These are phyloP conservation scores for Chaetomium sp. DNA, from an alignment of 2,329 filamentous ascomycete genomes.

Conservation along the genomic window DNA sequence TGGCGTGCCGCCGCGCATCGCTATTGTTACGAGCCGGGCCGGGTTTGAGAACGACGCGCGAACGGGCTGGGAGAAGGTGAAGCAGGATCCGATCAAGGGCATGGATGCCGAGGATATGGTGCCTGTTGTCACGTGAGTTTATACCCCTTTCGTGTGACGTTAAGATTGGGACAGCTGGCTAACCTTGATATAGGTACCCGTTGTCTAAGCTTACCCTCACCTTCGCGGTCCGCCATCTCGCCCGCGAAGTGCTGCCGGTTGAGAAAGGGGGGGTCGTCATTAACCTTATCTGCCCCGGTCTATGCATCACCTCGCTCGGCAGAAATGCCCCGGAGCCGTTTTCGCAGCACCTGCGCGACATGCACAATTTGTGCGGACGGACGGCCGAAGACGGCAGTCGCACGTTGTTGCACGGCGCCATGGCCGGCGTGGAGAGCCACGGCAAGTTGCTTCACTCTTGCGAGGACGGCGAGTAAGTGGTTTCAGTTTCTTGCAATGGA, in stretches of 20 bases:
- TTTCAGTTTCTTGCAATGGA: neutral
- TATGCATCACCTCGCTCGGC: slow-evolving; percentile 29
- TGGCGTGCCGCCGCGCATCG: slow-evolving; percentile 25
- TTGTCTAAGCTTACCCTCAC: slow-evolving; percentile 25
- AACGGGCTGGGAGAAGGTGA: slow-evolving; percentile 26
- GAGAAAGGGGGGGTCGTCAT: slow-evolving; percentile 39
- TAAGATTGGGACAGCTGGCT: neutral
- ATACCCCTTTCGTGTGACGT: neutral
- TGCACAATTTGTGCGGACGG: slow-evolving; percentile 42
- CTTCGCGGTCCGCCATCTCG: slow-evolving; percentile 37
- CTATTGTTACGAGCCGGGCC: slow-evolving; percentile 31
- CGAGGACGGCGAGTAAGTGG: slow-evolving; percentile 36
- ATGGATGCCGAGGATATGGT: slow-evolving; percentile 14
- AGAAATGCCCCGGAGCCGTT: slow-evolving; percentile 14
- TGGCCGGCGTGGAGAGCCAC: slow-evolving; percentile 40
- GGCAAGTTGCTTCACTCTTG: slow-evolving; percentile 42
- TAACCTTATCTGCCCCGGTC: slow-evolving; percentile 39
- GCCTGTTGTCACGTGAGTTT: neutral
- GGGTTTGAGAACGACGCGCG: slow-evolving; percentile 17
- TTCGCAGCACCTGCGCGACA: neutral
- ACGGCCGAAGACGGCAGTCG: slow-evolving; percentile 50
- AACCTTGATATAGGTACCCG: slow-evolving; percentile 17
- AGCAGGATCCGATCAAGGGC: slow-evolving; percentile 23
- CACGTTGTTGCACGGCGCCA: slow-evolving; percentile 37
- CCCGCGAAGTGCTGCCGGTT: slow-evolving; percentile 33